Evolutionary conservation across 331 rosid genomes (phyloP).

Genomic region (Quercus tomentella): DNA sequence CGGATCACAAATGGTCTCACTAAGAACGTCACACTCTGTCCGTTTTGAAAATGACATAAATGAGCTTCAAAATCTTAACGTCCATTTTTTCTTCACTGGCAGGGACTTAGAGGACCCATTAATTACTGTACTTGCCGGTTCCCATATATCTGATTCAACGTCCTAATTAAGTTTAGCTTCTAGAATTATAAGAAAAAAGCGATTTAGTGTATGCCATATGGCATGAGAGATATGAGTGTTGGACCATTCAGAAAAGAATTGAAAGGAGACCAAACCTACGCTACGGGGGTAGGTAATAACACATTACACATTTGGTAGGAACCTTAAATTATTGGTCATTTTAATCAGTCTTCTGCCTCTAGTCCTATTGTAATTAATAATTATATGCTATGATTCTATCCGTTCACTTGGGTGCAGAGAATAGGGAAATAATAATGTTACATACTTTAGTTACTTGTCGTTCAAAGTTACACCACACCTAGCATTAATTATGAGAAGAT

Average conservation of each 20-base stretch:
- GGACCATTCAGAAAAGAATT: neutral
- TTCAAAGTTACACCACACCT: no score
- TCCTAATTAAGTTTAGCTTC: neutral
- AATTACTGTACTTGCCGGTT: neutral
- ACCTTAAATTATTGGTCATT: no score
- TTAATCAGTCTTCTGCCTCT: no score
- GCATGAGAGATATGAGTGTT: neutral
- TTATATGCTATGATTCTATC: no score
- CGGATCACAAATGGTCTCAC: neutral
- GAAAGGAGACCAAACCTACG: no score
- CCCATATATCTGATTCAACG: neutral
- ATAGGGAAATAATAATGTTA: no score
- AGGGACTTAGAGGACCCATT: neutral
- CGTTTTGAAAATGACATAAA: constrained; percentile 7
- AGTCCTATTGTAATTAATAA: no score
- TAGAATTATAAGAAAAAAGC: neutral
- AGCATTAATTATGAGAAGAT: no score
- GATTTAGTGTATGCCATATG: neutral
- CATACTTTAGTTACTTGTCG: no score
- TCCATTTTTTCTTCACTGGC: neutral
- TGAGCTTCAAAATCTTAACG: neutral
- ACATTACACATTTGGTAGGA: no score
- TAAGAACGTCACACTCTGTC: neutral
- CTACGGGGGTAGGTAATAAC: no score
- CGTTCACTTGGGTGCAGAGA: no score